Base-by-base conservation (phyloP, 495 filamentous ascomycete species). In the Aspergillus kassunensis region DNA sequence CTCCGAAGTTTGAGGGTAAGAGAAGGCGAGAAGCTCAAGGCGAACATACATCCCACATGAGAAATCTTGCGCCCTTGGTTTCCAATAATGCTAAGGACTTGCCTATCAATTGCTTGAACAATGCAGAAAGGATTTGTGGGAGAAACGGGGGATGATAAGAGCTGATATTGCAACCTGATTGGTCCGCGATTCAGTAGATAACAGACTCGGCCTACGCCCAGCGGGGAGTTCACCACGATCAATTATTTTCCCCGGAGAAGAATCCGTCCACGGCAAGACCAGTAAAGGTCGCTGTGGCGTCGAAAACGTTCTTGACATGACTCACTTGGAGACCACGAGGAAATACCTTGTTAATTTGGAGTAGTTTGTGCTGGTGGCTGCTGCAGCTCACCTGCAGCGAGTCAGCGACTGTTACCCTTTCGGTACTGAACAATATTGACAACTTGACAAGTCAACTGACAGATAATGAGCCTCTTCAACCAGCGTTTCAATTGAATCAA, bases 81-180 rank as follows among this genome's bases (percentile, higher is more conserved):
- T 40, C 21, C 12, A 13, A 19, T 15, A 36, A 19, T 15, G 44
- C 51, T 43, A 47, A 54, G 45, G 7, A 27, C 20, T 31, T 55
- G 44, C 37, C 44, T 49, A 49, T 49, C 44, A 36, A 43, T 19
- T 3, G 24, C 30, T 35, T 35, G 29, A 27, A 23, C n/a, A 23
- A 34, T 34, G 16, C 41, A 55, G 48, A 41, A 49, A 49, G 15
- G 39, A 53, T 53, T 52, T 53, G 55, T 57, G 30, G 15, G 44
- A 40, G 49, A 47, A 45, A 53, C 30, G 34, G 10, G 25, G 39
- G 13, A 49, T 42, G 56, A 58, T 58, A 58, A 54, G 51, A n/a
- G 13, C 9, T 21, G 27, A 33, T 16, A 4, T 21, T 9, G 1
- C 10, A 13, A 29, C 34, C 25, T 54, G 42, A 58, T 58, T 58